Evolutionary conservation across 148 eudicot genomes (phyloP).

Genomic region (Spergularia marina): DNA sequence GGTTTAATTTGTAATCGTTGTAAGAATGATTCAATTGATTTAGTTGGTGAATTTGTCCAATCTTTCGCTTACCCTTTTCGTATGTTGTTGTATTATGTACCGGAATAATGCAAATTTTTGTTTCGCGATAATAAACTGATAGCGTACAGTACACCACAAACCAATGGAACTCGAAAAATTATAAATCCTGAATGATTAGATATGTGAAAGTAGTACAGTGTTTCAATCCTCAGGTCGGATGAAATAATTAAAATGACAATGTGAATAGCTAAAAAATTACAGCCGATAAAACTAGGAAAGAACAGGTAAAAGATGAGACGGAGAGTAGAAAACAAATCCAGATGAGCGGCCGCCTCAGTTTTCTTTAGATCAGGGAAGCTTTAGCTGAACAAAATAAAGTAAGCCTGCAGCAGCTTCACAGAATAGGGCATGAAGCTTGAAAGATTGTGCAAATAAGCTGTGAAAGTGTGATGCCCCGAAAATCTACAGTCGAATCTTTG

Average conservation of each 20-base stretch:
- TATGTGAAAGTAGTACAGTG: not conserved
- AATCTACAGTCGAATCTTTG: not conserved
- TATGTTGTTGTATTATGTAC: no score
- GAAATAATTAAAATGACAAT: slow-evolving; percentile 4
- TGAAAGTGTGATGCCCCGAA: slow-evolving; percentile 2
- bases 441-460: slow-evolving; percentile 7
- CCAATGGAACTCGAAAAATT: no score
- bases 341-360: slow-evolving; percentile 8
- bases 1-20: no score
- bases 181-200: not conserved
- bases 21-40: no score
- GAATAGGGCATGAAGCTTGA: slow-evolving; percentile 7
- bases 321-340: slow-evolving; percentile 6
- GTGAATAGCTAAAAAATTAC: slow-evolving; percentile 12
- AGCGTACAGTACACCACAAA: not conserved
- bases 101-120: no score
- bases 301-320: not conserved
- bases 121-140: not conserved
- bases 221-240: slow-evolving; percentile 9
- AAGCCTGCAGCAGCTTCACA: not conserved
- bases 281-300: not conserved
- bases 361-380: slow-evolving; percentile 14
- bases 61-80: no score
- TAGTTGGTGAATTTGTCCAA: no score
- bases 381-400: slow-evolving; percentile 5